Conservation (phyloP, 306 rosid species). For the Trifolium repens region DNA sequence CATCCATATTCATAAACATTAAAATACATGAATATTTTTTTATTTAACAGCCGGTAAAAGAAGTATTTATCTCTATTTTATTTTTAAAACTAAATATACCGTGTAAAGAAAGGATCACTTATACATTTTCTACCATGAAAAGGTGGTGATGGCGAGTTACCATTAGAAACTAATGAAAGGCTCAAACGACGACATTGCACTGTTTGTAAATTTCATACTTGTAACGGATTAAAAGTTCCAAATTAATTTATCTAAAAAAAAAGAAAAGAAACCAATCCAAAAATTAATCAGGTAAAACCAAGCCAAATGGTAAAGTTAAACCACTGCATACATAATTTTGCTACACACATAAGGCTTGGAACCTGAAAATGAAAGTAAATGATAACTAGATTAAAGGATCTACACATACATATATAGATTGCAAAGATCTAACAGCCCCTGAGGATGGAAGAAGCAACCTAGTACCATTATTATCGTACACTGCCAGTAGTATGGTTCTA, state of each 20-base stretch:
- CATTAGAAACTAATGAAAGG: too few relatives aligned
- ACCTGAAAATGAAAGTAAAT: slow-evolving; percentile 49
- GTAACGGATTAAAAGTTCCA: too few relatives aligned
- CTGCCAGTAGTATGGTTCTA: slow-evolving; percentile 59
- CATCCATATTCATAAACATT: too few relatives aligned
- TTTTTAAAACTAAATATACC: too few relatives aligned
- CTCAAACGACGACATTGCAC: too few relatives aligned
- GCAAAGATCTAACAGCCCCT: slow-evolving; percentile 71
- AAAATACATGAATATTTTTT: too few relatives aligned
- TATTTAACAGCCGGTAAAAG: too few relatives aligned
- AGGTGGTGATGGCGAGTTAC: too few relatives aligned
- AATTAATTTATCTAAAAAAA: neutral
- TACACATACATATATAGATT: slow-evolving; percentile 52
- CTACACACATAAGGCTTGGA: slow-evolving; percentile 54
- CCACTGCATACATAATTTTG: slow-evolving; percentile 46
- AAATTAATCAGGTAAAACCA: slow-evolving; percentile 43
- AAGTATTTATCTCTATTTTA: too few relatives aligned
- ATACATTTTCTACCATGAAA: too few relatives aligned
- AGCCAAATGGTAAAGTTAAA: slow-evolving; percentile 47
- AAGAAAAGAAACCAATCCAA: slow-evolving; percentile 21
- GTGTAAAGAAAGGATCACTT: too few relatives aligned
- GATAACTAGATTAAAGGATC: slow-evolving; percentile 52
- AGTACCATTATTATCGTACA: slow-evolving; percentile 73
- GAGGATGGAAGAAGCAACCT: slow-evolving; percentile 61
- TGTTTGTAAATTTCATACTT: too few relatives aligned